Evolutionary conservation across 495 filamentous ascomycete species (phyloP).

Genomic region (Xanthoparmelia taractica): DNA sequence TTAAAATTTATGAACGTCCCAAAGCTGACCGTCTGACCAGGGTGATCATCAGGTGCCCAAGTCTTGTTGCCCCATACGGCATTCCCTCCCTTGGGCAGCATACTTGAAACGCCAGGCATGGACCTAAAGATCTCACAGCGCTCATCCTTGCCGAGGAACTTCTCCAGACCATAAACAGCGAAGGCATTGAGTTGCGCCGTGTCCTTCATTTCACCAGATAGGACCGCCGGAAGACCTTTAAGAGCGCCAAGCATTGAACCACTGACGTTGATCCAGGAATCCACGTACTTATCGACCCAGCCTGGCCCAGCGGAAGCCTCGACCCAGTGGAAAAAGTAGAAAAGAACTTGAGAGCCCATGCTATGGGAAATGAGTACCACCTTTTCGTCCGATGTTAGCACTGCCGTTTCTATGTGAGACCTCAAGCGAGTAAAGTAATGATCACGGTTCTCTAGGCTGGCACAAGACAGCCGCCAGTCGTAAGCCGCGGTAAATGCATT

Average conservation of each 20-base stretch:
- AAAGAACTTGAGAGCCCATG: conserved; percentile 92
- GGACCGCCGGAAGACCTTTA: conserved; percentile 83
- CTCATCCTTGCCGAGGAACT: conserved; percentile 84
- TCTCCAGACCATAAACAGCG: conserved; percentile 93
- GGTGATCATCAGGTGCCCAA: conserved; percentile 82
- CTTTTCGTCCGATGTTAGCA: conserved; percentile 62
- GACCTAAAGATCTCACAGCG: conserved; percentile 89
- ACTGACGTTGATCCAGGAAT: conserved; percentile 95
- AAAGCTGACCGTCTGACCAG: conserved; percentile 60
- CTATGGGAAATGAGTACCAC: conserved; percentile 85
- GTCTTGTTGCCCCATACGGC: conserved; percentile 88
- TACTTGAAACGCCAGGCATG: conserved; percentile 93
- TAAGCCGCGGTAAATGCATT: conserved; percentile 94
- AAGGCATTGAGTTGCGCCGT: conserved; percentile 97
- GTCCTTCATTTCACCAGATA: conserved; percentile 96
- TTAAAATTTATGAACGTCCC: conserved; percentile 84
- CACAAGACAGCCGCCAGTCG: conserved; percentile 93
- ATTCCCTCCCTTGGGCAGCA: conserved; percentile 93
- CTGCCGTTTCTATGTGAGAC: conserved; percentile 77
- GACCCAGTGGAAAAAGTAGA: conserved; percentile 98
- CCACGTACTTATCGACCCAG: conserved; percentile 88
- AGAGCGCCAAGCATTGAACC: conserved; percentile 95
- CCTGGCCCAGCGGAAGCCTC: conserved; percentile 68
- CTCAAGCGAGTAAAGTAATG: conserved; percentile 89
- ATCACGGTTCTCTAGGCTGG: conserved; percentile 80